A percentile compares a stretch with the other conserved stretches of the same genome.
These are phyloP conservation scores for Colletotrichum tanaceti DNA, from an alignment of 2,329 filamentous ascomycete species.

Conservation along the genomic window DNA sequence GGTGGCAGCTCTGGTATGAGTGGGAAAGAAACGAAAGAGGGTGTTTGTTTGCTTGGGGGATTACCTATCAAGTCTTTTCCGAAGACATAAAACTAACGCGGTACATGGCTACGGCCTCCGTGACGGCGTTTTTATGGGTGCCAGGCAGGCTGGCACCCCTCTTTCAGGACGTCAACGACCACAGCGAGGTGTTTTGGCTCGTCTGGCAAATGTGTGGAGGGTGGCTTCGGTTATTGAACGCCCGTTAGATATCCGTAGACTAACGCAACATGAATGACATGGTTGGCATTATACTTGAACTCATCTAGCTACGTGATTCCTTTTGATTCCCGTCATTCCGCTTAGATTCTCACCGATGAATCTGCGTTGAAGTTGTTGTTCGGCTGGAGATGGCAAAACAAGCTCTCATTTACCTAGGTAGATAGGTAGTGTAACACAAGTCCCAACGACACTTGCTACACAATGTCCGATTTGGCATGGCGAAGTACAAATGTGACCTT, in stretches of 20 bases:
- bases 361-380: too few species aligned
- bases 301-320: too few species aligned
- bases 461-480: too few species aligned
- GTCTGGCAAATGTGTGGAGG: background rate
- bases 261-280: background rate
- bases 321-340: too few species aligned
- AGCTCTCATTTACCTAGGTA: too few species aligned
- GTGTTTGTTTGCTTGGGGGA: constrained; percentile 26
- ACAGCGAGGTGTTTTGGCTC: background rate
- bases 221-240: background rate
- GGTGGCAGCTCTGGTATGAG: background rate
- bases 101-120: constrained; percentile 34
- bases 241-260: background rate
- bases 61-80: constrained; percentile 2
- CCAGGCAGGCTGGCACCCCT: background rate
- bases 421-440: too few species aligned
- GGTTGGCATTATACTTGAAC: background rate
- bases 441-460: too few species aligned
- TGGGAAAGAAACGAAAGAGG: background rate
- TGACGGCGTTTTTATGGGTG: constrained; percentile 38
- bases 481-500: too few species aligned
- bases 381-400: too few species aligned
- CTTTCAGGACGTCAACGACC: background rate
- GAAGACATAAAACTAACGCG: constrained; percentile 16
- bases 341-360: too few species aligned